Percentiles rank a stretch among this genome's conserved stretches.
Evolutionary conservation across 2,329 filamentous ascomycete genomes (phyloP).

Genomic region (Cryphonectria radicalis): DNA sequence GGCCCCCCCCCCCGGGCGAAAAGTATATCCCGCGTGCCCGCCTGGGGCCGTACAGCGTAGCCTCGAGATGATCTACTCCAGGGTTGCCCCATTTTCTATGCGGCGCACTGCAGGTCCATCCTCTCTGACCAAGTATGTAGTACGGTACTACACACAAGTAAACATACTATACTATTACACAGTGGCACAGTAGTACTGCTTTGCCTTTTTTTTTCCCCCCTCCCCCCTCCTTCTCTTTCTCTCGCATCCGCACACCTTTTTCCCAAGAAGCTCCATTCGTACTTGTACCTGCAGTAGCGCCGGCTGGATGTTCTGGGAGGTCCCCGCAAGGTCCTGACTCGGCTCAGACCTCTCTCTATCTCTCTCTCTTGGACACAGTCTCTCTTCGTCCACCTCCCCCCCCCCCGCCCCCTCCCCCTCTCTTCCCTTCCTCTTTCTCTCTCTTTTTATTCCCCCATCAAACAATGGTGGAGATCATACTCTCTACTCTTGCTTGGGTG

Average conservation of each 20-base stretch:
- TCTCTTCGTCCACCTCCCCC: no score
- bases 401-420: no score
- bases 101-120: constrained; percentile 19
- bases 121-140: neutral
- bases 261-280: constrained; percentile 9
- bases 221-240: no score
- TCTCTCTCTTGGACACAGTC: neutral
- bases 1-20: neutral
- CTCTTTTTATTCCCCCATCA: no score
- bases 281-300: constrained; percentile 31
- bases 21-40: neutral
- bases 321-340: constrained; percentile 5
- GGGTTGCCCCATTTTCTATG: constrained; percentile 2
- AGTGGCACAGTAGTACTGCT: neutral
- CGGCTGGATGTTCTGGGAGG: neutral
- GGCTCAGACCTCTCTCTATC: neutral
- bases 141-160: neutral
- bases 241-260: neutral
- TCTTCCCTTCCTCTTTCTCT: neutral
- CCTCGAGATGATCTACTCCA: neutral
- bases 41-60: neutral
- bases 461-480: neutral
- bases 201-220: no score
- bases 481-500: neutral
- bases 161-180: neutral